Evolutionary conservation across 768 basidiomycete species (phyloP), one percentile per base, ranked within the genome.

Genomic region (Collybia sp.): DNA sequence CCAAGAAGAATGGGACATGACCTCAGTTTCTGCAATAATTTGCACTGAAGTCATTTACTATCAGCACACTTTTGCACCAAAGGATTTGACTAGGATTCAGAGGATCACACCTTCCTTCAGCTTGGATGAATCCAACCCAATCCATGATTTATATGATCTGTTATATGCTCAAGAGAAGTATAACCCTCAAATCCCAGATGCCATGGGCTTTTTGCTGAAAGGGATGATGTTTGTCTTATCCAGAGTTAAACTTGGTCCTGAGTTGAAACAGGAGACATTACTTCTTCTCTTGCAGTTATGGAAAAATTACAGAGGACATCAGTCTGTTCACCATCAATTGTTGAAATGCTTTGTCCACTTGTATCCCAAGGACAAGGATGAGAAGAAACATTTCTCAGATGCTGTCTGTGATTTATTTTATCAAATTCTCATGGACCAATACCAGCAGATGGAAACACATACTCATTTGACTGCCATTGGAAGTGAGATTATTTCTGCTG

Each of bases 101-200:
- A 36, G 20, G 15, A 34, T 37, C 30, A 12, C 18, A 15, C 18
- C 18, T 18, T 18, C 34, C 34, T 37, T 36, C 32, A 45, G 38
- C 30, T 13, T 37, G 18, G 35, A 45, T 20, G 44, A 45, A 2
- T 20, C 35, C 6, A 25, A 45, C 12, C 44, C 44, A 18, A 36
- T 45, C 12, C 35, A 36, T 45, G 44, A 45, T 31, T 25, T 45
- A n/a, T 45, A 45, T 37, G 35, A 45, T 8, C 13, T 45, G 2
- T 36, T 45, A 36, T 33, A 45, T 30, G 44, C 19, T 2, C 35
- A 36, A 18, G n/a, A 45, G 12, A 33, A 36, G 13, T 19, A 36
- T 16, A 25, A 45, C 16, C 3, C n/a, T 20, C 12, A 35, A 5
- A 18, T 13, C 12, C 2, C 32, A 17, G 31, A 45, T 3, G 44